Percentiles rank a stretch among this genome's conserved stretches.
Conservation (phyloP, 2,329 filamentous ascomycete genomes). For the Tolypocladium amazonense region DNA sequence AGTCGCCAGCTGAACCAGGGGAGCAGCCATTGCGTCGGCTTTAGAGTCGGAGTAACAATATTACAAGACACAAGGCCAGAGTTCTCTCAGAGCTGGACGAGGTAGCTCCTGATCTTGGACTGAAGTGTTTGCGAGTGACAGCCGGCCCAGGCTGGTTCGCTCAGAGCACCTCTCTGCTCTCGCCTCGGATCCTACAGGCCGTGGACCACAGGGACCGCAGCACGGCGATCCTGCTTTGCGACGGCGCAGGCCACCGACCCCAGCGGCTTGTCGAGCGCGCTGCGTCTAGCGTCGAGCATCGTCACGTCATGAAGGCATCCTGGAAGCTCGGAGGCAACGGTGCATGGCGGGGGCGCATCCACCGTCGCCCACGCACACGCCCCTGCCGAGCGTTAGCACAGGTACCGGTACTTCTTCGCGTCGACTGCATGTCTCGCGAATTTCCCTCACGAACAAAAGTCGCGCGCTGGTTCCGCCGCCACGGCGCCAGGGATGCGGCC, state of each 20-base stretch:
- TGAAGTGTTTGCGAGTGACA: not conserved
- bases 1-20: conserved; percentile 12
- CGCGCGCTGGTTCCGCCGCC: not conserved
- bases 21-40: conserved; percentile 10
- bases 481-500: not conserved
- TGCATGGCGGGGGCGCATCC: not conserved
- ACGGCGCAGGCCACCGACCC: not conserved
- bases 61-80: not conserved
- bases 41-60: fast-evolving
- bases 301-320: not conserved
- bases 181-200: not conserved
- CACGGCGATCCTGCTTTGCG: not conserved
- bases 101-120: not conserved
- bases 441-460: not conserved
- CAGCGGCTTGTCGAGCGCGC: too few species aligned
- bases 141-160: not conserved
- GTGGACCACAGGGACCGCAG: too few species aligned
- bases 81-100: not conserved
- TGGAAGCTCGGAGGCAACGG: not conserved
- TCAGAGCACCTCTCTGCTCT: not conserved
- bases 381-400: not conserved
- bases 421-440: not conserved
- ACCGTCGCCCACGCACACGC: not conserved
- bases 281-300: not conserved
- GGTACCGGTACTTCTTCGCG: not conserved